Evolutionary conservation across 495 filamentous ascomycete species (phyloP).

Genomic region (Aspergillus ostianus): DNA sequence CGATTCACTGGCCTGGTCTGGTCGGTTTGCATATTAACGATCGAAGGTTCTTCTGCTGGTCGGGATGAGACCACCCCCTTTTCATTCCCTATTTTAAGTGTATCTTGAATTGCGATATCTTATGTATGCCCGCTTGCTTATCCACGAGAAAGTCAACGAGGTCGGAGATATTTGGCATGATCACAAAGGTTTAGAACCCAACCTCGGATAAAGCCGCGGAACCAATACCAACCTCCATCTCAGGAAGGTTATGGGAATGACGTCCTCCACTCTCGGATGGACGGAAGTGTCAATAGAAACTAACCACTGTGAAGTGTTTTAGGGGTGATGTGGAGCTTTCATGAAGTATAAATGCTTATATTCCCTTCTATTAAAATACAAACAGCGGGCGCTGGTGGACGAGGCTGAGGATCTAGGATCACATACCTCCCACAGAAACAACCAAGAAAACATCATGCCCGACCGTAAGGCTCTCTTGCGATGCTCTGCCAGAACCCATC

Average conservation of each 20-base stretch:
- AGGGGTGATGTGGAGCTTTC: not conserved
- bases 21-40: no score
- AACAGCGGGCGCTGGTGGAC: no score
- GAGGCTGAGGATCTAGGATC: not conserved
- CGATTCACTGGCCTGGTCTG: no score
- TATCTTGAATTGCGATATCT: no score
- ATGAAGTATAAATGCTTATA: not conserved
- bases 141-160: no score
- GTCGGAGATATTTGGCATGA: no score
- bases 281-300: not conserved
- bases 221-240: not conserved
- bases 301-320: not conserved
- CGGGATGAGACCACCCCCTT: no score
- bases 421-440: not conserved
- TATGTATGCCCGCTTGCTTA: no score
- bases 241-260: not conserved
- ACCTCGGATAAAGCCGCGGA: not conserved
- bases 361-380: not conserved
- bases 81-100: no score
- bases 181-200: no score
- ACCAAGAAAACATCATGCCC: not conserved
- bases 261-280: not conserved
- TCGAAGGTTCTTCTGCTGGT: no score
- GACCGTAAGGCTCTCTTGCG: not conserved
- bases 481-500: not conserved